Percentiles rank a stretch among this genome's conserved stretches.
These are phyloP conservation scores for Puccinia novopanici DNA, from an alignment of 1,284 basidiomycete species.

Conservation along the genomic window DNA sequence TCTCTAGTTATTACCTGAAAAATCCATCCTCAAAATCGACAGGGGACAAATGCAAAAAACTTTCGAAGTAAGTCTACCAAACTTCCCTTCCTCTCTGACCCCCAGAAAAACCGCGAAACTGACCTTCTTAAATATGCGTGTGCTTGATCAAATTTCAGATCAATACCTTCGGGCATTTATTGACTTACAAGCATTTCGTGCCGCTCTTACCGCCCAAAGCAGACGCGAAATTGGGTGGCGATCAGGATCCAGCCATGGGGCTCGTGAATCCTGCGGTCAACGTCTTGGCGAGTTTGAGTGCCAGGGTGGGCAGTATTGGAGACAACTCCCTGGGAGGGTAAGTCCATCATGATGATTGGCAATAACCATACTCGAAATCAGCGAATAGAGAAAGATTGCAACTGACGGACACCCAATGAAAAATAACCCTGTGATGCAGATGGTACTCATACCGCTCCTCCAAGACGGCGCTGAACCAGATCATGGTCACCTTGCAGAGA, in stretches of 20 bases:
- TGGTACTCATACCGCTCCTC: slow-evolving; percentile 57
- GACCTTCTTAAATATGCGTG: neutral
- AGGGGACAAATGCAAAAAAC: slow-evolving; percentile 55
- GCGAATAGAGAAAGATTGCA: neutral
- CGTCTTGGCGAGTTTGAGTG: slow-evolving; percentile 56
- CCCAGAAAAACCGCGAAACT: neutral
- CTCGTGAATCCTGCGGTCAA: slow-evolving; percentile 54
- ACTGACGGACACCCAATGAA: neutral
- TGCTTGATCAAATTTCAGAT: slow-evolving; percentile 37
- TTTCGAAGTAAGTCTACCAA: slow-evolving; percentile 52
- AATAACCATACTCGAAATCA: too few species aligned
- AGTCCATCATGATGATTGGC: slow-evolving; percentile 28
- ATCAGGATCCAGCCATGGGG: slow-evolving; percentile 49
- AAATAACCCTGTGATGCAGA: neutral
- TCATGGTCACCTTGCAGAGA: slow-evolving; percentile 56
- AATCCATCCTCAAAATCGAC: slow-evolving; percentile 56
- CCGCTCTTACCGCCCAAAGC: slow-evolving; percentile 54
- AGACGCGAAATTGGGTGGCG: neutral
- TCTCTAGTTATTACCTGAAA: slow-evolving; percentile 53
- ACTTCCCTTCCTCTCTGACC: too few species aligned
- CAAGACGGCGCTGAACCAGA: slow-evolving; percentile 60
- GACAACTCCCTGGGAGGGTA: slow-evolving; percentile 57
- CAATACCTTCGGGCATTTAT: slow-evolving; percentile 57
- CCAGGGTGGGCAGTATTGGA: slow-evolving; percentile 56
- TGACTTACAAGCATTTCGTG: slow-evolving; percentile 57